Conservation (phyloP, 2,329 filamentous ascomycete species). For the Diatrype stigma region DNA sequence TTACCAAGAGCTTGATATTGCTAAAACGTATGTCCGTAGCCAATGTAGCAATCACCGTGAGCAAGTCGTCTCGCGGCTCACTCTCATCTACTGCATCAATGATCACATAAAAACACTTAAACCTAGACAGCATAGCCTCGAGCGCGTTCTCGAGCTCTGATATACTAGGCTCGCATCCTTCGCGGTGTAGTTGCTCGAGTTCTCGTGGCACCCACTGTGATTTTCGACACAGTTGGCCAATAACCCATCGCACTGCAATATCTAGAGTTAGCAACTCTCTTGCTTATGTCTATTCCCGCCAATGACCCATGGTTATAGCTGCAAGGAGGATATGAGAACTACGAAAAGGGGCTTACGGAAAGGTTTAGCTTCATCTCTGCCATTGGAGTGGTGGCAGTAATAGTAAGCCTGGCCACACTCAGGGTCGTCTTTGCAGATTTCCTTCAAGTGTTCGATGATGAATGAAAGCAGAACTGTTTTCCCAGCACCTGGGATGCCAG, state of each 20-base stretch:
- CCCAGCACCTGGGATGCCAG: slow-evolving; percentile 11
- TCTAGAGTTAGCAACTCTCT: no score
- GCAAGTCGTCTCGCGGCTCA: slow-evolving; percentile 5
- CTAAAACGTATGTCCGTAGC: slow-evolving; percentile 6
- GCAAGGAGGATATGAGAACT: no score
- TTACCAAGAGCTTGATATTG: slow-evolving; percentile 11
- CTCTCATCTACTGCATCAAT: slow-evolving; percentile 21
- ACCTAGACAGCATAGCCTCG: not conserved
- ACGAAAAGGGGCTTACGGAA: no score
- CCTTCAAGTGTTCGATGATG: slow-evolving; percentile 6
- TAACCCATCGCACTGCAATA: slow-evolving; percentile 16
- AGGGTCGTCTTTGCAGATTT: not conserved
- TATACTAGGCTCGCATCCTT: slow-evolving; percentile 6
- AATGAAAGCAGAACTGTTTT: slow-evolving; percentile 14
- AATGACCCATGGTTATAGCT: no score
- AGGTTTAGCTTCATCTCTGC: slow-evolving; percentile 10
- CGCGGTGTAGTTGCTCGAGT: slow-evolving; percentile 4
- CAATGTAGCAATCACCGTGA: slow-evolving; percentile 7
- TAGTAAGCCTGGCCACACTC: slow-evolving; percentile 8
- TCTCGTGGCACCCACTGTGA: slow-evolving; percentile 6
- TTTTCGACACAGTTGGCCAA: slow-evolving; percentile 10
- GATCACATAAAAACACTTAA: slow-evolving; percentile 10
- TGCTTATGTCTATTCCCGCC: no score
- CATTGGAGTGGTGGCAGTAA: slow-evolving; percentile 15
- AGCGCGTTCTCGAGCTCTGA: slow-evolving; percentile 8